Evolutionary conservation across 352 stramenopile species (phyloP), one percentile per base, ranked within the genome.

Genomic region (Phytophthora pinifolia): DNA sequence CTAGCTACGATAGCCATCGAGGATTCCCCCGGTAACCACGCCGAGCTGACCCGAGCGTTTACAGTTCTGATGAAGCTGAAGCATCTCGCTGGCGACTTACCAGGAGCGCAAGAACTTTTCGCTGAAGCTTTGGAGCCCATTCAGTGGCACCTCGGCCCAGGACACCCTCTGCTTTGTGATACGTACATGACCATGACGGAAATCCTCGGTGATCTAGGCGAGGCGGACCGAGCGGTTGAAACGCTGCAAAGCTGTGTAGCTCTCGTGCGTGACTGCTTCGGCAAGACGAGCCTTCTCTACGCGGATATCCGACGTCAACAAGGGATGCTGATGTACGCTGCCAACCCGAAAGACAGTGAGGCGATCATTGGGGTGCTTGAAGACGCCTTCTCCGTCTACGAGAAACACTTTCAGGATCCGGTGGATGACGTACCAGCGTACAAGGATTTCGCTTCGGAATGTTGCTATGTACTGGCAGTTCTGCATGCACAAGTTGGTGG

Each of bases 341-440:
- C 44, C 25, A 55, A 62, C 38, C 43, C 38, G 12, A 46, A 8
- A 7, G 13, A 31, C 8, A 34, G n/a, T 12, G 70, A 83, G 9
- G 63, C 80, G 34, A 67, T 72, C 7, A 54, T 72, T 7, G 68
- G 66, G 1, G 52, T 91, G 0, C 44, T 87, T 10, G 74, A 89
- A 56, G 81, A 91, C 13, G 67, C 74, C 0, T 57, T 84, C 15
- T 56, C 53, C 10, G 56, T 88, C 2, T 89, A 89, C 48, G 76
- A 88, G 31, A 64, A 53, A 7, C 56, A 78, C 34, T 70, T 86
- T 31, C 32, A 55, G 9, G 47, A 64, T 47, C 50, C 50, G 10
- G 58, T 51, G 13, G 42, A 63, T 9, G 49, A 77, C 29, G 27
- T 50, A 9, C 36, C 51, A 0, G 39, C 53, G 2, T 65, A 65